Evolutionary conservation across 441 rosid genomes (phyloP).

Genomic region (Gossypium aridum): DNA sequence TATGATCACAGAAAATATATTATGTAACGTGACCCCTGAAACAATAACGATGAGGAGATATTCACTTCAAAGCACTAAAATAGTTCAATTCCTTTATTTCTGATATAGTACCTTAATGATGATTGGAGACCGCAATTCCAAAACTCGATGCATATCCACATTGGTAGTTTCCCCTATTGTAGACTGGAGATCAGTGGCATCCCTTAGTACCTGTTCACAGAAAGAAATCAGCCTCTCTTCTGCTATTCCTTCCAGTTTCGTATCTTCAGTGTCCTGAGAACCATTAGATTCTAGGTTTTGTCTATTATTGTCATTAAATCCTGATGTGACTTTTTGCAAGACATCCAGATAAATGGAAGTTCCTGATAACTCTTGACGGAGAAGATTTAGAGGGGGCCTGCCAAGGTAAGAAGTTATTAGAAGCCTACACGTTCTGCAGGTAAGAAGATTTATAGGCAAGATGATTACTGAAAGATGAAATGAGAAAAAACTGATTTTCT

Average conservation of each 20-base stretch:
- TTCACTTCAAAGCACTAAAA: not conserved
- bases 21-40: not conserved
- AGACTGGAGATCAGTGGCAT: slow-evolving; percentile 86
- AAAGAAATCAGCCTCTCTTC: slow-evolving; percentile 85
- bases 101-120: slow-evolving; percentile 70
- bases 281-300: slow-evolving; percentile 27
- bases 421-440: not conserved
- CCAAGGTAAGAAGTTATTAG: slow-evolving; percentile 15
- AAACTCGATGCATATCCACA: slow-evolving; percentile 84
- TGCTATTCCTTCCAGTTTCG: slow-evolving; percentile 62
- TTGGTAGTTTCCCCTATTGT: slow-evolving; percentile 73
- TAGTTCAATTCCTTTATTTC: not conserved
- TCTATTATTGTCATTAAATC: slow-evolving; percentile 19
- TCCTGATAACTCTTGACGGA: slow-evolving; percentile 93
- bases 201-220: slow-evolving; percentile 86
- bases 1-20: not conserved
- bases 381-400: slow-evolving; percentile 95
- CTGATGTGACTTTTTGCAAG: slow-evolving; percentile 78
- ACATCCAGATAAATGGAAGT: slow-evolving; percentile 83
- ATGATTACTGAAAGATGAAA: not conserved
- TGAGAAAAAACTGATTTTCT: slow-evolving; percentile 7
- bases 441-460: not conserved
- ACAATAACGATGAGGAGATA: not conserved
- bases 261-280: slow-evolving; percentile 32
- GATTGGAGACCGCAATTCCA: slow-evolving; percentile 89